Evolutionary conservation across 106 monocot genomes (phyloP), one percentile per base, ranked within the genome.

Genomic region (Agapanthus africanus): DNA sequence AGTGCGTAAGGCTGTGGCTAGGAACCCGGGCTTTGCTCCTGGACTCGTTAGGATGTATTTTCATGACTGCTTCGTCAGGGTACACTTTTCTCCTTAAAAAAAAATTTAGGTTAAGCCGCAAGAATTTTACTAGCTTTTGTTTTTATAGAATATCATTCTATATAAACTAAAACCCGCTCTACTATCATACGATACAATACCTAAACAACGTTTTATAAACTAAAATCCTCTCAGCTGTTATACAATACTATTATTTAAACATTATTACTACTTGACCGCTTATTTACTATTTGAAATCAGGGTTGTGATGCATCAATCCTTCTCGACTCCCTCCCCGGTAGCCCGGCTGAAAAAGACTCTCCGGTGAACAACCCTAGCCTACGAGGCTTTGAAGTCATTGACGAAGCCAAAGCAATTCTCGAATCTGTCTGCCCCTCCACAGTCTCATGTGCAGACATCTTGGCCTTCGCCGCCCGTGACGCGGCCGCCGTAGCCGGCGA

Each of bases 21-120:
- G 66, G 36, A 76, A 80, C 40, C 54, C 79, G 9, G 82, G 75
- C 21, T 32, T 85, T 36, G 82, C 79, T 57, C 63, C 88, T 1
- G 84, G 79, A 4, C 85, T 90, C 67, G 71, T 90, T 27, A 74
- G 90, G 36, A 38, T 90, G 83, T 74, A 78, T 31, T 90, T 90
- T 54, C 85, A 85, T 26, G 85, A 83, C 62, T 86, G 89, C 69
- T 85, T 83, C 46, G 85, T 85, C 3, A 83, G 79, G 70, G 88
- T 84, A 69, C 57, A 54, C 33, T 0, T 34, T 9, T 0, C 1
- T 10, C 14, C 60, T 14, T 33, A 35, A 31, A n/a, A n/a, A n/a
- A n/a, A n/a, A n/a, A n/a, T n/a, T n/a, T n/a, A n/a, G n/a, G n/a
- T n/a, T n/a, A n/a, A n/a, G n/a, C n/a, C n/a, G n/a, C n/a, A n/a